Evolutionary conservation across 2,329 filamentous ascomycete species (phyloP), one percentile per base, ranked within the genome.

Genomic region (Torrubiellomyces zombiae): DNA sequence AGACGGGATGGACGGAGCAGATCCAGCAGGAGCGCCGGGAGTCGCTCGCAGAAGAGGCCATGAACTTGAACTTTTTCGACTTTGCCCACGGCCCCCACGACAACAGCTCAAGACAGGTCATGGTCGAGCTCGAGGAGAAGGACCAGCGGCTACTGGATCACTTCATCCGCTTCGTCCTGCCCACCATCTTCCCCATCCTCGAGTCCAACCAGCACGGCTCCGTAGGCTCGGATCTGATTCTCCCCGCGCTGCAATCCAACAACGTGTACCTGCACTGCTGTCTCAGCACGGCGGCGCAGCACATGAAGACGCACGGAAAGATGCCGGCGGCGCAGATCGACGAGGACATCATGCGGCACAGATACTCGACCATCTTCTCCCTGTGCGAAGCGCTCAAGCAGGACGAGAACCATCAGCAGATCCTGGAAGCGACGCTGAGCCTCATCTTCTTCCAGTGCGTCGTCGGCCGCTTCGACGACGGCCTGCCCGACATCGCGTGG

Each of bases 371-470:
- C 20, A 82, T 95, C 38, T 75, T 77, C 7, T 73, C 81, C 38
- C 66, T 95, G 3, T 93, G 83, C 48, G 73, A 83, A 33, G 75
- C 81, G 1, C 65, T 95, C 28, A 73, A 74, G 43, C 63, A 65
- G 30, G 83, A 94, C 44, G 74, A 75, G 43, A 65, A 92, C 44
- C 83, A 93, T 47, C 67, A 77, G 31, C 71, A 89, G 48, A 91
- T 92, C 39, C 70, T 95, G 9, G 86, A 95, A 51, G 83, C 86
- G 2, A 83, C 85, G 0, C 65, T 95, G 5, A 83, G 80, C 25
- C 83, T 95, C 69, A 93, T 94, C 47, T 89, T 93, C 57, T 91
- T 94, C 58, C 82, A 93, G 47, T 89, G 79, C 55, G 76, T 81
- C 14, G 86, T 95, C 35, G 86, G 86, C 27, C 71, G 80, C 40